These are phyloP conservation scores for Ophiorrhiza pumila DNA, from an alignment of 257 asterid genomes.

Conservation along the genomic window DNA sequence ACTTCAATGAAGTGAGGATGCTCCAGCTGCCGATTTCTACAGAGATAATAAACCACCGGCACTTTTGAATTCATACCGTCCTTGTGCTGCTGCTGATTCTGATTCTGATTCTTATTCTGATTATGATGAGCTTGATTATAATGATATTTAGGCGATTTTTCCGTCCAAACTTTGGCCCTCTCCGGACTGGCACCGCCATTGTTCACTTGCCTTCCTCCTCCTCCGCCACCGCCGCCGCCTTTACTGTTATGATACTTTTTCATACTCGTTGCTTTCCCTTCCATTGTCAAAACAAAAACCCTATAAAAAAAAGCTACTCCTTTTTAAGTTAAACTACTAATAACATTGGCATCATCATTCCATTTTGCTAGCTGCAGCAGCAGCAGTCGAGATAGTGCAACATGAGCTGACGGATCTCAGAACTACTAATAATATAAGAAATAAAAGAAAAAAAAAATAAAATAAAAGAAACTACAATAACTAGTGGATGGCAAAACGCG, in stretches of 20 bases:
- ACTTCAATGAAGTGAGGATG: conserved; percentile 99
- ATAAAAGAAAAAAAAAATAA: not conserved
- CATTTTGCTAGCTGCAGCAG: too few relatives aligned
- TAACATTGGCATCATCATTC: too few relatives aligned
- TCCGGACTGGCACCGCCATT: conserved; percentile 71
- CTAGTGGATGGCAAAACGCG: too few relatives aligned
- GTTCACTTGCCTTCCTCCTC: conserved; percentile 1
- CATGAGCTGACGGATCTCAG: not conserved
- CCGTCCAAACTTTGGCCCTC: conserved; percentile 90
- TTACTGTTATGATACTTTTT: conserved; percentile 33
- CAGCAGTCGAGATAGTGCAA: too few relatives aligned
- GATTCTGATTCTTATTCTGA: conserved; percentile 12
- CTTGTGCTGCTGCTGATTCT: conserved; percentile 29
- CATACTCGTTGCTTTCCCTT: conserved; percentile 52
- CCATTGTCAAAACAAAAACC: conserved; percentile 30
- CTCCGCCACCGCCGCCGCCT: not conserved
- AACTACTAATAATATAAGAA: not conserved
- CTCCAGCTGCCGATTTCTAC: conserved; percentile 80
- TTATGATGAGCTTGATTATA: conserved; percentile 27
- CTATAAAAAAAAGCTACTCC: not conserved
- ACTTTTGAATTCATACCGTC: conserved; percentile 37
- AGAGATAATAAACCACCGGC: conserved; percentile 77
- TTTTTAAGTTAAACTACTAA: too few relatives aligned
- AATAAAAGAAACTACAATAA: too few relatives aligned
- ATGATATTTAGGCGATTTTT: conserved; percentile 77